Base-by-base conservation (phyloP, 2,329 filamentous ascomycete genomes). In the Stenocarpella maydis region DNA sequence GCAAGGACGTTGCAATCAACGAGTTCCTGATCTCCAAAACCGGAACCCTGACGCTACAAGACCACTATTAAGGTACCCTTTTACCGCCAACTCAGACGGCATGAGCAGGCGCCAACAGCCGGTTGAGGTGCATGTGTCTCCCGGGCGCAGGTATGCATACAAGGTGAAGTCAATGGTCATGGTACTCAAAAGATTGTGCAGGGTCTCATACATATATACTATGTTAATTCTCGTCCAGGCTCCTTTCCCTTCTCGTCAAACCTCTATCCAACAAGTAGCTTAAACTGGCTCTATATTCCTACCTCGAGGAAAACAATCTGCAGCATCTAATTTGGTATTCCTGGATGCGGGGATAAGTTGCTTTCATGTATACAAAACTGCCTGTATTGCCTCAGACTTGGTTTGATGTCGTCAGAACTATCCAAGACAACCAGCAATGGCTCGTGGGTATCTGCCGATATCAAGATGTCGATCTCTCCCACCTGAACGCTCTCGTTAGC, bases 1-100 rank as follows among this genome's bases (percentile, higher is more conserved):
- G 73, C 37, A 72, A 72, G 47, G 67, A 71, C 12, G 70, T 72
- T 19, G 73, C 69, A 1, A 65, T 73, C 43, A 58, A 73, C 2
- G 73, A 73, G 65, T 74, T 72, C 39, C 55, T 72, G 43, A 71
- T 72, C 3, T 43, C 68, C 9, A 74, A 77, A 58, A 70, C 71
- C 1, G 71, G 68, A 1, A 58, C 71, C 1, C 7, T 70, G 65
- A 70, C 65, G 6, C 43, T 72, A 24, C n/a, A 68, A 19, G 63
- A 67, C 28, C 69, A 71, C 15, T 67, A 67, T 21, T 71, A 54
- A 69, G 17, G 12, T 17, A 4, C 3, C 14, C 26, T 3, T 7
- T 9, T 10, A 37, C 12, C 6, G 6, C 34, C 6, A 37, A 7
- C 10, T 12, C 10, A 7, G 9, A 37, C 9, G 5, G 10, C 24